Evolutionary conservation across 768 basidiomycete genomes (phyloP).

Genomic region (Pisolithus tinctorius): DNA sequence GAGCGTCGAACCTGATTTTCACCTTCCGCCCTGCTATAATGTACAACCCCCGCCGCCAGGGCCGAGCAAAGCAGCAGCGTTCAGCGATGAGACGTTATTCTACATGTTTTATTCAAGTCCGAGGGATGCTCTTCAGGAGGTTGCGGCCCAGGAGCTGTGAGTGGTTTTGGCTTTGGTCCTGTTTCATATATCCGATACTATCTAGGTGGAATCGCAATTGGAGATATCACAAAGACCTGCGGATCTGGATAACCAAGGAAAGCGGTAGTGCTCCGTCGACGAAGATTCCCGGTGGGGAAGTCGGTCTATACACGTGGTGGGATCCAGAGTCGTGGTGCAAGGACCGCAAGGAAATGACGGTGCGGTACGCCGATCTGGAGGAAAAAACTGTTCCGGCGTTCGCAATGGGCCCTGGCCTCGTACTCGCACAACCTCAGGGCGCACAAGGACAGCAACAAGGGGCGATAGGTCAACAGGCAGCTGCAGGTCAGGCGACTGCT

Average conservation of each 20-base stretch:
- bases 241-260: constrained; percentile 82
- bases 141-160: constrained; percentile 92
- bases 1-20: constrained; percentile 87
- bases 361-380: constrained; percentile 67
- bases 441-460: constrained; percentile 35
- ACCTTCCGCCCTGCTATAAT: constrained; percentile 87
- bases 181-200: not conserved
- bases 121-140: constrained; percentile 86
- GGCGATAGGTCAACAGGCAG: constrained; percentile 22
- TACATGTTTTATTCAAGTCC: constrained; percentile 98
- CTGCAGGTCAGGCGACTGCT: constrained; percentile 16
- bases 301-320: constrained; percentile 88
- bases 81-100: constrained; percentile 95
- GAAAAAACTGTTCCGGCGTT: constrained; percentile 66
- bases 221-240: constrained; percentile 92
- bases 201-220: constrained; percentile 88
- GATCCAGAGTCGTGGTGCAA: constrained; percentile 75
- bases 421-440: constrained; percentile 30
- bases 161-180: constrained; percentile 28
- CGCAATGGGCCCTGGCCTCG: constrained; percentile 41
- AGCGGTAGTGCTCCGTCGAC: constrained; percentile 67
- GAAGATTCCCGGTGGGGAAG: constrained; percentile 76
- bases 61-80: constrained; percentile 70
- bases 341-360: constrained; percentile 71
- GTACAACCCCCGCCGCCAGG: constrained; percentile 85